Conservation (phyloP, 805 yeast species). For the Schwanniomyces sp. region DNA sequence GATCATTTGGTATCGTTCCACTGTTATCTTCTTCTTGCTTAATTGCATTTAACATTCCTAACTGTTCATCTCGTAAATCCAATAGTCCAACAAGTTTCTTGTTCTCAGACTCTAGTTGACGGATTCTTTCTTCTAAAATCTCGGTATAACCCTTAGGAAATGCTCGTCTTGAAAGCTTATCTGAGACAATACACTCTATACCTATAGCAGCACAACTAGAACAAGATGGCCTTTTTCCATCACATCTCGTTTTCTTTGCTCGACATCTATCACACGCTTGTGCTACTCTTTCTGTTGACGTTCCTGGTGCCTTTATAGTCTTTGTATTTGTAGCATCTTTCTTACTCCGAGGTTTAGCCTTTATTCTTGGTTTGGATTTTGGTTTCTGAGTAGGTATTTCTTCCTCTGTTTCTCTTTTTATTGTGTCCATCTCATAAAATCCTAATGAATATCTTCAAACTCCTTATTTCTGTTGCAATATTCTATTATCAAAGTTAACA, state of each 20-base stretch:
- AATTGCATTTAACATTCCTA: slow-evolving; percentile 33
- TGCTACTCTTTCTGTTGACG: slow-evolving; percentile 67
- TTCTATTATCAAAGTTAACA: background rate
- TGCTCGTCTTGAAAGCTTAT: slow-evolving; percentile 79
- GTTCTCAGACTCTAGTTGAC: slow-evolving; percentile 83
- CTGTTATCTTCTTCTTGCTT: slow-evolving; percentile 12
- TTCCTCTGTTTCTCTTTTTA: background rate
- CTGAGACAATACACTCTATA: slow-evolving; percentile 84
- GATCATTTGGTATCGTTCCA: slow-evolving; percentile 9
- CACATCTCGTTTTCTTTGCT: slow-evolving; percentile 76
- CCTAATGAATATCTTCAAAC: background rate
- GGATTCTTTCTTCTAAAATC: slow-evolving; percentile 80
- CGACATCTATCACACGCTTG: slow-evolving; percentile 93
- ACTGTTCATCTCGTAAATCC: slow-evolving; percentile 63
- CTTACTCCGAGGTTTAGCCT: slow-evolving; percentile 2
- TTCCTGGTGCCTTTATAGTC: slow-evolving; percentile 68
- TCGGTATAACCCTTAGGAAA: slow-evolving; percentile 94
- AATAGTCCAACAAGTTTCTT: slow-evolving; percentile 62
- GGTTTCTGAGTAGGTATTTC: background rate
- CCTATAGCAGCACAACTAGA: slow-evolving; percentile 84
- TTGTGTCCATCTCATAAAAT: background rate
- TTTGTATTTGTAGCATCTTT: slow-evolving; percentile 22
- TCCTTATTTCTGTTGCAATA: background rate
- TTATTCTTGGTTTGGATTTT: slow-evolving; percentile 2
- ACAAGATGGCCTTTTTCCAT: slow-evolving; percentile 69